Percentiles rank a stretch among this genome's conserved stretches.
Evolutionary conservation across 1,139 yeast genomes (phyloP).

Genomic region (Yamadazyma mexicana): DNA sequence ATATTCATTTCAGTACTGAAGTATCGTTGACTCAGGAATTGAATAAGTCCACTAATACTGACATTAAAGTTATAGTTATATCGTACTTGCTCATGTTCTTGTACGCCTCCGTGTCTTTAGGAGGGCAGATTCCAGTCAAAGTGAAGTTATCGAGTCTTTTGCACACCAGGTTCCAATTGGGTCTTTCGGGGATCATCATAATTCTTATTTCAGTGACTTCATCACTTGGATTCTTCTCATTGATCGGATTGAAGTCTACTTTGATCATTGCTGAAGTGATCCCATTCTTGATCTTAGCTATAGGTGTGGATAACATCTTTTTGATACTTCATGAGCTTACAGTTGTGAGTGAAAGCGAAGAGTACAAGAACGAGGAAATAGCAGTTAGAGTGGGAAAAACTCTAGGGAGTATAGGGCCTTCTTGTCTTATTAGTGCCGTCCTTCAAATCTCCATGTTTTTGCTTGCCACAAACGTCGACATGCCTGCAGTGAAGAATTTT

Average conservation of each 20-base stretch:
- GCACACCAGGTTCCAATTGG: conserved; percentile 70
- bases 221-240: conserved; percentile 79
- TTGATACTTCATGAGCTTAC: conserved; percentile 78
- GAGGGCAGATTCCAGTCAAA: conserved; percentile 48
- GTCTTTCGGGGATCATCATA: conserved; percentile 76
- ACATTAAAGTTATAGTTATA: conserved; percentile 63
- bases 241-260: conserved; percentile 78
- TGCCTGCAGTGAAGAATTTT: conserved; percentile 96
- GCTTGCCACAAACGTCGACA: conserved; percentile 76
- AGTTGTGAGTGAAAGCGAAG: conserved; percentile 43
- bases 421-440: conserved; percentile 73
- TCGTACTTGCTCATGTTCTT: conserved; percentile 89
- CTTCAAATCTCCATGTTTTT: conserved; percentile 78
- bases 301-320: conserved; percentile 93
- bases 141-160: conserved; percentile 37
- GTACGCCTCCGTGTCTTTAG: conserved; percentile 82
- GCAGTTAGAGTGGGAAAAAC: conserved; percentile 60
- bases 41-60: conserved; percentile 79
- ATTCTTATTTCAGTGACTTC: conserved; percentile 78
- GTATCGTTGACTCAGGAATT: conserved; percentile 81
- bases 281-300: conserved; percentile 90
- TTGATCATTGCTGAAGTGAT: conserved; percentile 94
- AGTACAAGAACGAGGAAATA: conserved; percentile 22
- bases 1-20: conserved; percentile 78
- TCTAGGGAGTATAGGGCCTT: conserved; percentile 78